Percentiles rank a stretch among this genome's conserved stretches.
Evolutionary conservation across 192 early-diverging fungal genomes (phyloP).

Genomic region (Entomortierella lignicola): DNA sequence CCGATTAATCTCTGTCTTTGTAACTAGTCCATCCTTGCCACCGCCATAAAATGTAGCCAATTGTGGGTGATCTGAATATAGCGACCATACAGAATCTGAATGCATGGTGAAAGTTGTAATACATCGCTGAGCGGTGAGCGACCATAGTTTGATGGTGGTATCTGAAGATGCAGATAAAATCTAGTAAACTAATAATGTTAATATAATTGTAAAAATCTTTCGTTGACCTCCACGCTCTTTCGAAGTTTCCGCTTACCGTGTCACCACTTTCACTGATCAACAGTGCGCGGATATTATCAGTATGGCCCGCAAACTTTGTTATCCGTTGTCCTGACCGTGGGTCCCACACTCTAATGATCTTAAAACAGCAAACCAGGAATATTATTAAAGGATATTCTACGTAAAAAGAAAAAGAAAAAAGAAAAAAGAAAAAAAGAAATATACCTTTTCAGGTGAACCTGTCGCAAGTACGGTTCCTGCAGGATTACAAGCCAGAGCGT

Average conservation of each 20-base stretch:
- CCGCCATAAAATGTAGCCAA: conserved; percentile 94
- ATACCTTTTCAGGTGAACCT: conserved; percentile 92
- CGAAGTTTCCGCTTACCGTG: conserved; percentile 75
- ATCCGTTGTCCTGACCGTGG: conserved; percentile 77
- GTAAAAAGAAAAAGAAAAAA: too few species aligned
- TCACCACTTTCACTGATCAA: conserved; percentile 90
- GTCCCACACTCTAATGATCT: conserved; percentile 93
- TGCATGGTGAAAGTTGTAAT: conserved; percentile 91
- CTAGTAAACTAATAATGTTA: conserved; percentile 48
- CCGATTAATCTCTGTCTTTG: conserved; percentile 78
- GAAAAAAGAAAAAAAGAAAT: too few species aligned
- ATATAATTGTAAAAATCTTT: too few species aligned
- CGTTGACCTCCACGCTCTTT: too few species aligned
- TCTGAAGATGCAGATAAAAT: conserved; percentile 94
- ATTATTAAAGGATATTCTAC: too few species aligned
- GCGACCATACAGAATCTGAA: conserved; percentile 90
- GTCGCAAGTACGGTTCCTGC: conserved; percentile 84
- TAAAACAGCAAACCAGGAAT: not conserved
- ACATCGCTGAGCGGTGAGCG: conserved; percentile 86
- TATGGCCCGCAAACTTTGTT: conserved; percentile 89
- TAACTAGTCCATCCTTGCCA: conserved; percentile 90
- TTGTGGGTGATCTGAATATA: conserved; percentile 86
- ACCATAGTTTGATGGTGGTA: conserved; percentile 98
- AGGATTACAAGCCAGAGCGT: conserved; percentile 86
- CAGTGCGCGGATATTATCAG: conserved; percentile 93